These are phyloP conservation scores for Annulohypoxylon nitens DNA, from an alignment of 495 filamentous ascomycete species.

Conservation along the genomic window DNA sequence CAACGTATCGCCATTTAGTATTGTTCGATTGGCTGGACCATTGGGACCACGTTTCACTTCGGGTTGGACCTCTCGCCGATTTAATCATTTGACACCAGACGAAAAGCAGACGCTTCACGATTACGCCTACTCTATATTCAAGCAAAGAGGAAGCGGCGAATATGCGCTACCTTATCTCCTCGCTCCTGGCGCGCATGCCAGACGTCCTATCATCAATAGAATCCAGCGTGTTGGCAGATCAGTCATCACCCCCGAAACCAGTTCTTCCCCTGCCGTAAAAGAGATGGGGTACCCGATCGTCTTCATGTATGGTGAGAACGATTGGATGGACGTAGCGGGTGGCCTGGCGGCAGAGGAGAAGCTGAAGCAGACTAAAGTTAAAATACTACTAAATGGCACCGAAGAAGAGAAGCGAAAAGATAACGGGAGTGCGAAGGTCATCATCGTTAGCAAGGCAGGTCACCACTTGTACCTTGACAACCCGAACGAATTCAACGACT, in stretches of 20 bases:
- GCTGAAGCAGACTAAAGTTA: conserved; percentile 74
- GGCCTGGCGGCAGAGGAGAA: conserved; percentile 85
- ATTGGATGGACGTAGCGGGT: conserved; percentile 97
- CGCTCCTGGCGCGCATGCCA: conserved; percentile 92
- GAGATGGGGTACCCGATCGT: conserved; percentile 88
- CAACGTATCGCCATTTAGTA: conserved; percentile 93
- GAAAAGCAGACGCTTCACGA: conserved; percentile 89
- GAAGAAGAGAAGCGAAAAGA: conserved; percentile 78
- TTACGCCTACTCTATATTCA: conserved; percentile 96
- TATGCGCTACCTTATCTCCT: conserved; percentile 94
- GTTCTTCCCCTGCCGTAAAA: conserved; percentile 52
- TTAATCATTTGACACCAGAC: conserved; percentile 84
- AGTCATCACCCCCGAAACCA: conserved; percentile 55
- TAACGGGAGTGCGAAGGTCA: conserved; percentile 85
- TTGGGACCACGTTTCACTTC: conserved; percentile 92
- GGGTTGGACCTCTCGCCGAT: conserved; percentile 93
- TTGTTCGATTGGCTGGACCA: conserved; percentile 91
- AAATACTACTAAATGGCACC: conserved; percentile 68
- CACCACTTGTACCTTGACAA: conserved; percentile 96
- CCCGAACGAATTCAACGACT: conserved; percentile 86
- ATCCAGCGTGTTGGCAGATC: conserved; percentile 89
- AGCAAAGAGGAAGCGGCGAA: conserved; percentile 90
- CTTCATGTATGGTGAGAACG: conserved; percentile 95
- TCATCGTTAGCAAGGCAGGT: conserved; percentile 83
- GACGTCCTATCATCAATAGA: conserved; percentile 85